phyloP scores from a whole-genome alignment of 495 filamentous ascomycete genomes.

The Paragyromitra xinjiangensis region DNA sequence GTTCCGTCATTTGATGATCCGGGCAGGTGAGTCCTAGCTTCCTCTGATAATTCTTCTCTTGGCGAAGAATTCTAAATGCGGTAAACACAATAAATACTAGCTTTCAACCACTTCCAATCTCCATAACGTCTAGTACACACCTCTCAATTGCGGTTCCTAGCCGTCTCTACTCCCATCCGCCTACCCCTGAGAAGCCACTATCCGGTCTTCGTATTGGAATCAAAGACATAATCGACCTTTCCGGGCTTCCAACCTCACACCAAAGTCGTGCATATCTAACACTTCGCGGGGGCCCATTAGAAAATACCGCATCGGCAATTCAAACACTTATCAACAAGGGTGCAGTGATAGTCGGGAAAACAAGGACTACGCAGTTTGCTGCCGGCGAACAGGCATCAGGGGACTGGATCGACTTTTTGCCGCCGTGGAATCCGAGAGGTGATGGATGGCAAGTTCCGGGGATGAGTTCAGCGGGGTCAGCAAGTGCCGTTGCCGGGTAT shows the following conservation, averaged over 20 bases:
- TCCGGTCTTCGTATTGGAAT: slow-evolving; percentile 34
- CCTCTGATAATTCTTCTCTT: not conserved
- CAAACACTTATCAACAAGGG: slow-evolving; percentile 24
- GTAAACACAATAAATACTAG: slow-evolving; percentile 1
- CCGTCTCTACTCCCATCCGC: slow-evolving; percentile 16
- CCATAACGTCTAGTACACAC: slow-evolving; percentile 14
- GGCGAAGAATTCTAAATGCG: not conserved
- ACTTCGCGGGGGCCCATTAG: not conserved
- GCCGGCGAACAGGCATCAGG: slow-evolving; percentile 33
- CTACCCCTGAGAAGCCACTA: slow-evolving; percentile 18
- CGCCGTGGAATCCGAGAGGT: slow-evolving; percentile 68
- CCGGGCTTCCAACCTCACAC: slow-evolving; percentile 25
- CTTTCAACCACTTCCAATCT: slow-evolving; percentile 25
- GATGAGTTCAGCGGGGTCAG: slow-evolving; percentile 63
- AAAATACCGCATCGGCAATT: slow-evolving; percentile 15
- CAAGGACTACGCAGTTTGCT: slow-evolving; percentile 35
- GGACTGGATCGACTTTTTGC: slow-evolving; percentile 61
- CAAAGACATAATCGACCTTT: slow-evolving; percentile 35
- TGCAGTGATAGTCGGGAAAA: slow-evolving; percentile 29
- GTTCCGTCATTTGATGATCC: slow-evolving; percentile 10
- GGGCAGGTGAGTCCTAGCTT: not conserved
- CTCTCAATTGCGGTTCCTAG: slow-evolving; percentile 34
- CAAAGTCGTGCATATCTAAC: slow-evolving; percentile 32
- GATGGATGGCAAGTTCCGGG: slow-evolving; percentile 66
- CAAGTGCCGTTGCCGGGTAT: slow-evolving; percentile 63